Evolutionary conservation across 306 rosid species (phyloP).

Genomic region (Gleditsia sinensis): DNA sequence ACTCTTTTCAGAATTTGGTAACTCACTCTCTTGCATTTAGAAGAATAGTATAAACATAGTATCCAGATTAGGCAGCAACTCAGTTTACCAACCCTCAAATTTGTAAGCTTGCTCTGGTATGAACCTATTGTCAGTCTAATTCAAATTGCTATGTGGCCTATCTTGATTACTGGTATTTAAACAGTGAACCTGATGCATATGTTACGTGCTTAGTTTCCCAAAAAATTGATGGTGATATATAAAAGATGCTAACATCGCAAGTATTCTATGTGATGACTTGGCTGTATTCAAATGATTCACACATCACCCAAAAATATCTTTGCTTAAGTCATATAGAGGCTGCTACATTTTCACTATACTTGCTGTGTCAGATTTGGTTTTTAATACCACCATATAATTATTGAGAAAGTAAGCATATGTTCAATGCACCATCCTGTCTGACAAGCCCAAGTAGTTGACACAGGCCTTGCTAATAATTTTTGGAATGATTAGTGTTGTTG

Average conservation of each 20-base stretch:
- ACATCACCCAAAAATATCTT: neutral
- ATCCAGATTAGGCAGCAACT: constrained; percentile 3
- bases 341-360: no score
- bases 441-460: neutral
- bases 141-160: neutral
- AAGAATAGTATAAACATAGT: neutral
- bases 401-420: neutral
- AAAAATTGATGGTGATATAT: neutral
- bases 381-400: no score
- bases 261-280: constrained; percentile 7
- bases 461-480: neutral
- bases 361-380: neutral
- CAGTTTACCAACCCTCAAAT: neutral
- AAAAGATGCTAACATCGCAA: neutral
- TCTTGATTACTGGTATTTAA: constrained; percentile 1
- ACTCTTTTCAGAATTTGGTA: neutral
- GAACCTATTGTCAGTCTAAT: neutral
- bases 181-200: neutral
- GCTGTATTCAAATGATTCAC: neutral
- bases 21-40: neutral
- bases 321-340: no score
- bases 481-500: neutral
- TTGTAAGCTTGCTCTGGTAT: neutral
- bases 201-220: neutral
- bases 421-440: neutral